Percentiles rank a stretch among this genome's conserved stretches.
Conservation (phyloP, 225 moss, liverwort and hornwort genomes). For the Lunularia cruciata region DNA sequence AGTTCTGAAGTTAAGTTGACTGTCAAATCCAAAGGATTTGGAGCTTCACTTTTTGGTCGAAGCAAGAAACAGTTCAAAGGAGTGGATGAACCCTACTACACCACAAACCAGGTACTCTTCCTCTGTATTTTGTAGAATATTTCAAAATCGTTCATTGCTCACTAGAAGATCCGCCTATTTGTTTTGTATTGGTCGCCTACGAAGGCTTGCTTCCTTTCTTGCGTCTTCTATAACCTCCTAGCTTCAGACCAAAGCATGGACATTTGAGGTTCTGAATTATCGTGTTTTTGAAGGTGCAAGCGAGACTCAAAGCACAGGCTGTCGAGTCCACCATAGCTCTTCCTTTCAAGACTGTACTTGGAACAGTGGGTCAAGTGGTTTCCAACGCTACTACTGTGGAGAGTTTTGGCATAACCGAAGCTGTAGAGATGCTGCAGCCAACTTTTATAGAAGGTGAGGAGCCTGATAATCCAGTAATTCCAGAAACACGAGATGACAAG, state of each 20-base stretch:
- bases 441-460: background rate
- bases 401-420: background rate
- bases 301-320: constrained; percentile 26
- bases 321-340: constrained; percentile 37
- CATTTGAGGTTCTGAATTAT: background rate
- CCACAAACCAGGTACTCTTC: constrained; percentile 14
- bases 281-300: constrained; percentile 13
- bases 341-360: constrained; percentile 22
- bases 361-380: background rate
- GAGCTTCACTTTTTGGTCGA: constrained; percentile 31
- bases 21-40: constrained; percentile 27
- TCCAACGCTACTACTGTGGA: background rate
- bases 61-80: constrained; percentile 11
- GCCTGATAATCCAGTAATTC: background rate
- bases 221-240: too few relatives aligned
- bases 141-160: too few relatives aligned
- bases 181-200: too few relatives aligned
- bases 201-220: too few relatives aligned
- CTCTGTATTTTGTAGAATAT: too few relatives aligned
- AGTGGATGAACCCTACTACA: background rate
- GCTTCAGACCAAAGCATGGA: too few relatives aligned
- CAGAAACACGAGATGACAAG: constrained; percentile 5
- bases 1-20: constrained; percentile 7
- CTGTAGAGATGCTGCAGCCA: background rate
- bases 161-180: background rate